Base-by-base conservation (phyloP, 345 rosid genomes). In the Viola odorata region DNA sequence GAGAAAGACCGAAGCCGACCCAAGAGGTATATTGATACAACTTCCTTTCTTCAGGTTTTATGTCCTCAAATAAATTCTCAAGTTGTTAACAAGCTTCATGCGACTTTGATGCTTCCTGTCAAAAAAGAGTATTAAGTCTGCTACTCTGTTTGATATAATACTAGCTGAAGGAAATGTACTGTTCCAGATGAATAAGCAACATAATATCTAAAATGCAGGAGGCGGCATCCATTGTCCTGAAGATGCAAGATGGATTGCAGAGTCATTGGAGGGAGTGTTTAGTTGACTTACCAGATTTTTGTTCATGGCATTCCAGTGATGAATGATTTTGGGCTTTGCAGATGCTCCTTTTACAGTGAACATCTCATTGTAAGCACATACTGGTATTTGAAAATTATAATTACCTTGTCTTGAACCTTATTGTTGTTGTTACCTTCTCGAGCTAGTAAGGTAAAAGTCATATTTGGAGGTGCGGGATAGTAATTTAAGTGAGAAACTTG, bases 1-100 rank as follows among this genome's bases (percentile, higher is more conserved):
- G 96, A 86, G 73, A 97, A 91, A 86, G 99, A 88, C 69, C 83
- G 92, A 62, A 81, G 82, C 80, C 83, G 99, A 55, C 82, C 92
- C 55, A 95, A 95, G 85, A 95, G 97, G 99, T 94, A 82, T 49
- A 23, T 5, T 51, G 6, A 17, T 51, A 48, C n/a, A 23, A 9
- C 51, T 64, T 45, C 44, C 17, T n/a, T n/a, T 66, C 32, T 36
- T 64, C 17, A 13, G 39, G 41, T 32, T 41, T 13, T 60, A 17
- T 37, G 7, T 41, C 3, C 37, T 37, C 0, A 15, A 6, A 10
- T 37, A 16, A 37, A 10, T 5, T 17, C 37, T 8, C 3, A 7
- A 4, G 16, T 16, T 39, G 13, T 45, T 45, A 41, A 17, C 23
- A 7, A 17, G 8, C 42, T 23, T 23, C 32, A 23, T 23, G 32